phyloP scores from a whole-genome alignment of 495 filamentous ascomycete species.

The Friedmanniomyces endolithicus region DNA sequence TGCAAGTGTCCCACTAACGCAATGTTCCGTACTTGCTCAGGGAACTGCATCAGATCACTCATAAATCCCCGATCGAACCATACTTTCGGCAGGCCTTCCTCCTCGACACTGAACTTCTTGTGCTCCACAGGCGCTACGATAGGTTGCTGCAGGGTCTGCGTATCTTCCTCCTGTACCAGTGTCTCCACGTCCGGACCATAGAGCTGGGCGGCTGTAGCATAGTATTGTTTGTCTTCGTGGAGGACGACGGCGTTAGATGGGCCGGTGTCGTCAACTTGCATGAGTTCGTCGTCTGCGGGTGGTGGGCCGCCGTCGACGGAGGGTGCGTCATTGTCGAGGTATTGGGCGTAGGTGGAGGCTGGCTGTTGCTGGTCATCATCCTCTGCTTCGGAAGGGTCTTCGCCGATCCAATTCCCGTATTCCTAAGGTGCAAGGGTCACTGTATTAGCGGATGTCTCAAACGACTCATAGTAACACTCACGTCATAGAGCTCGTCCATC shows the following conservation, averaged over 20 bases:
- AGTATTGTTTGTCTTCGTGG: conserved; percentile 99
- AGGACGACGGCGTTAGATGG: conserved; percentile 92
- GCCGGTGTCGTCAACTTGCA: conserved; percentile 90
- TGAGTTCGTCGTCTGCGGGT: conserved; percentile 60
- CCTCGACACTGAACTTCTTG: conserved; percentile 91
- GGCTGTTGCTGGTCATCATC: conserved; percentile 62
- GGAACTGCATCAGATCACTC: conserved; percentile 92
- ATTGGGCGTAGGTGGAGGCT: conserved; percentile 56
- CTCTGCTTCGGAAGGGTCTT: conserved; percentile 67
- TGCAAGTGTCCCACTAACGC: conserved; percentile 87
- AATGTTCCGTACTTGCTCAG: conserved; percentile 85
- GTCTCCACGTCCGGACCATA: conserved; percentile 92
- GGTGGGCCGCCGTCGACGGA: background rate
- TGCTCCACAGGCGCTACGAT: conserved; percentile 87
- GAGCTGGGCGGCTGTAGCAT: conserved; percentile 87
- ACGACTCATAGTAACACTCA: too few relatives aligned
- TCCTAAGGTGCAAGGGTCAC: too few relatives aligned
- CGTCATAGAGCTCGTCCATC: conserved; percentile 37
- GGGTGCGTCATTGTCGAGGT: conserved; percentile 53
- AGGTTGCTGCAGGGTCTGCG: conserved; percentile 79
- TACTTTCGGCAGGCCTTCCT: conserved; percentile 79
- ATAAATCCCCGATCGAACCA: conserved; percentile 81
- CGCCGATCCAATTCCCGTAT: conserved; percentile 93
- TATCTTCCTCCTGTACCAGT: conserved; percentile 92
- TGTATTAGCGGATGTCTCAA: too few relatives aligned